Conservation (phyloP, 2,329 filamentous ascomycete genomes). For the Trichoderma simmonsii region DNA sequence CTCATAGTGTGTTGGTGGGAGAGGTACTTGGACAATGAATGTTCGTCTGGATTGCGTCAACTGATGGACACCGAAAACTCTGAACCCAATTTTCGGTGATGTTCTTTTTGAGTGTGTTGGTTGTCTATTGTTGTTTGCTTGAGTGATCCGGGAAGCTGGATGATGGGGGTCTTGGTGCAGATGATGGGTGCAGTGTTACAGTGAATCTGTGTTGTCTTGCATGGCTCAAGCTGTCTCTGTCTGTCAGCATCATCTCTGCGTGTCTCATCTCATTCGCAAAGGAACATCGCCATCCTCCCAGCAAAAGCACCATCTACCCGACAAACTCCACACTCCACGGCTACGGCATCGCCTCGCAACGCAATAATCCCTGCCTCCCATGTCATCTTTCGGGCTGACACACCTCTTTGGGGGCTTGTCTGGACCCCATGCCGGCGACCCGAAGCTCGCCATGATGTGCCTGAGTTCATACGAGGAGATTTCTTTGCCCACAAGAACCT, state of each 20-base stretch:
- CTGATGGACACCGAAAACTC: background rate
- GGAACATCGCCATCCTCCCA: background rate
- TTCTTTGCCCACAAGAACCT: background rate
- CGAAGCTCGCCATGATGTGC: background rate
- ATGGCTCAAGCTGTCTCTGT: background rate
- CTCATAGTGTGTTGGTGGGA: background rate
- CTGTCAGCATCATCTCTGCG: background rate
- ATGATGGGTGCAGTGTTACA: background rate
- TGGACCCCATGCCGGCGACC: constrained; percentile 8
- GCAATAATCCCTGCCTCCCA: constrained; percentile 3
- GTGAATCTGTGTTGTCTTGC: background rate
- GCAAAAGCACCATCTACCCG: background rate
- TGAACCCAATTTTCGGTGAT: background rate
- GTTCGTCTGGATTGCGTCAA: constrained; percentile 14
- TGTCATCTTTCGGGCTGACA: constrained; percentile 14
- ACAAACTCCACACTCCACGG: constrained; percentile 8
- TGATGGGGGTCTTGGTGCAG: background rate
- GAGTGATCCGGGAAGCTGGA: background rate
- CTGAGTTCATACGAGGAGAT: background rate
- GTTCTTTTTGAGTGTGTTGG: background rate
- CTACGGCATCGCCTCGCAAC: constrained; percentile 9
- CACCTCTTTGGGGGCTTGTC: constrained; percentile 7
- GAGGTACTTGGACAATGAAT: background rate
- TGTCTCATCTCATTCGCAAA: background rate
- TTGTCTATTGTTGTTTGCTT: background rate